Evolutionary conservation across 495 filamentous ascomycete genomes (phyloP), one percentile per base, ranked within the genome.

Genomic region (Schizothecium vesticola): DNA sequence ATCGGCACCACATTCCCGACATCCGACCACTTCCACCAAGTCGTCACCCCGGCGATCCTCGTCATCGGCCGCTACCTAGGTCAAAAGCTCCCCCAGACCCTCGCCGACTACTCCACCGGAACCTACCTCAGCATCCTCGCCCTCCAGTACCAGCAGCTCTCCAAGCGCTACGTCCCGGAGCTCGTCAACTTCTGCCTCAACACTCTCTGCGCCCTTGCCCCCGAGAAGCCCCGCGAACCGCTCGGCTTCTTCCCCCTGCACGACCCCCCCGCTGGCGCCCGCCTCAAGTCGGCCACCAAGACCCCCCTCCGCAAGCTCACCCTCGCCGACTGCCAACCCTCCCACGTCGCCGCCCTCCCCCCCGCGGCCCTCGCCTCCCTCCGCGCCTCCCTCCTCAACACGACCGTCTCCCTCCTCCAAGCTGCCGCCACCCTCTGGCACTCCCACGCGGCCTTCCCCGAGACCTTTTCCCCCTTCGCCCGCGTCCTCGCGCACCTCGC

Each of bases 1-100:
- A 86, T 97, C 70, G 87, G 87, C 29, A 87, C 88, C 9, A 91
- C 94, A 67, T 99, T 96, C 76, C 93, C 96, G 6, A 97, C 96
- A 0, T 96, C 92, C 0, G 95, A 99, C 79, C 92, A 97, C 77
- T 98, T 97, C 78, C 95, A 98, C 71, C 90, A 93, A 65, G 90
- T 98, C 19, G 88, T 91, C 60, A 98, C 95, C 5, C 95, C 95
- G 0, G 91, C 94, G 1, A 90, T 91, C 74, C 85, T 97, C 8
- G 86, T 85, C 62, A 90, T 98, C 76, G 85, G 87, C 29, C 86
- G 91, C 59, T 97, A 91, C 74, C 83, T 99, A n/a, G 91, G 89
- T 0, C 88, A 96, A 71, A 91, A 87, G 61, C 80, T 87, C 28
- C 90, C 91, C 0, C 83, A 85, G 56, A 77, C 78, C 3, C 77